Evolutionary conservation across 768 basidiomycete genomes (phyloP).

Genomic region (Lyophyllum semitale): DNA sequence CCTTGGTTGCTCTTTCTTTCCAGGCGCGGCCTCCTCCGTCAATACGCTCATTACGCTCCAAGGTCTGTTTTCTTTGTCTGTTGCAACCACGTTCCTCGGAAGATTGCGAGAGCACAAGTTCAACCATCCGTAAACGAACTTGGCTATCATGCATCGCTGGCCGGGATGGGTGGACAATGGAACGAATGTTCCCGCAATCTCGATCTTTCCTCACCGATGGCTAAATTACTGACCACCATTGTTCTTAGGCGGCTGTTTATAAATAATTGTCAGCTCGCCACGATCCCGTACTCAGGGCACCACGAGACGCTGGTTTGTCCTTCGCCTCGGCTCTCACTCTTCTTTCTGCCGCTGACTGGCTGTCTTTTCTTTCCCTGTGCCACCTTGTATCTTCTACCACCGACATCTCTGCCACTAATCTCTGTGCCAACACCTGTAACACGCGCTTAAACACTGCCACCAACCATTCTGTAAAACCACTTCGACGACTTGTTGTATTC

Average conservation of each 20-base stretch:
- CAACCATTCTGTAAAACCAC: constrained; percentile 12
- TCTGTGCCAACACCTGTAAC: constrained; percentile 7
- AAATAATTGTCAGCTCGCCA: constrained; percentile 27
- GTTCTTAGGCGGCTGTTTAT: constrained; percentile 30
- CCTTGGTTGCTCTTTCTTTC: constrained; percentile 23
- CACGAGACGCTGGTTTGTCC: constrained; percentile 30
- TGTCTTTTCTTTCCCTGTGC: constrained; percentile 14
- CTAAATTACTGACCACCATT: constrained; percentile 27
- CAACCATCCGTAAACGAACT: constrained; percentile 5
- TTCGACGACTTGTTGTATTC: constrained; percentile 7
- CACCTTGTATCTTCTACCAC: constrained; percentile 19
- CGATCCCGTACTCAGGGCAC: constrained; percentile 19
- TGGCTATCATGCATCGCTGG: constrained; percentile 6
- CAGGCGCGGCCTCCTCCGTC: constrained; percentile 77
- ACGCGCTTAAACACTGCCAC: constrained; percentile 5
- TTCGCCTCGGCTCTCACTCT: constrained; percentile 11
- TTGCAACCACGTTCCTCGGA: constrained; percentile 7
- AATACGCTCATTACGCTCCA: constrained; percentile 56
- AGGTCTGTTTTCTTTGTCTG: constrained; percentile 41
- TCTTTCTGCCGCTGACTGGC: constrained; percentile 32
- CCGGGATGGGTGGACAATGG: constrained; percentile 24
- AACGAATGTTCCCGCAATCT: constrained; percentile 19
- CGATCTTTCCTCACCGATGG: constrained; percentile 17
- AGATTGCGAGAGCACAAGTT: constrained; percentile 1
- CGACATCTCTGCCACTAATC: background rate